Evolutionary conservation across 306 rosid species (phyloP).

Genomic region (Cicer judaicum): DNA sequence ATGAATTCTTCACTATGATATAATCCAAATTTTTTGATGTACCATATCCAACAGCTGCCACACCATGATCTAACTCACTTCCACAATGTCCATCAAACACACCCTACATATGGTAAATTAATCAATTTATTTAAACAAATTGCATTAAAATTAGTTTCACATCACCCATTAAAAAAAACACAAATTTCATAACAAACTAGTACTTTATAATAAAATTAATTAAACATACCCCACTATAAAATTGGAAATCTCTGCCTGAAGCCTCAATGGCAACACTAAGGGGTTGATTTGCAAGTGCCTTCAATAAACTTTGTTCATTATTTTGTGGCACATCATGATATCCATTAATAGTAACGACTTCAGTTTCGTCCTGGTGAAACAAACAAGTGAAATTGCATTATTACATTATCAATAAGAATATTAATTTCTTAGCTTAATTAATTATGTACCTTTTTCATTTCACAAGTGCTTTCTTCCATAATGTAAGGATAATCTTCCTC

Average conservation of each 20-base stretch:
- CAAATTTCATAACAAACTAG: background rate
- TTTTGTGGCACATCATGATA: slow-evolving; percentile 85
- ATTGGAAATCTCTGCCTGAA: slow-evolving; percentile 84
- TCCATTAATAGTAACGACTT: slow-evolving; percentile 73
- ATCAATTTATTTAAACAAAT: background rate
- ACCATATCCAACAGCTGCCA: slow-evolving; percentile 89
- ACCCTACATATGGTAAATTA: slow-evolving; percentile 55
- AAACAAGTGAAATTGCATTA: background rate
- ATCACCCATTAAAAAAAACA: background rate
- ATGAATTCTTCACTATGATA: slow-evolving; percentile 81
- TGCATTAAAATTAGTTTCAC: slow-evolving; percentile 7
- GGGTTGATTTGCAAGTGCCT: slow-evolving; percentile 92
- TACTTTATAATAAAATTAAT: background rate
- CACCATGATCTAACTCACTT: slow-evolving; percentile 88
- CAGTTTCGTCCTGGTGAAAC: slow-evolving; percentile 57
- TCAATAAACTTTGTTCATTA: slow-evolving; percentile 76
- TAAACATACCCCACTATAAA: slow-evolving; percentile 76
- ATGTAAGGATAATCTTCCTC: slow-evolving; percentile 79
- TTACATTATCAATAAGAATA: background rate
- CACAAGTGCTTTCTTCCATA: slow-evolving; percentile 90
- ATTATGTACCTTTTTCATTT: slow-evolving; percentile 61
- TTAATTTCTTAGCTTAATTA: background rate
- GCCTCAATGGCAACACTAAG: slow-evolving; percentile 91
- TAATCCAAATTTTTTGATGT: slow-evolving; percentile 75
- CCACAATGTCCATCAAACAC: slow-evolving; percentile 83